phyloP scores from a whole-genome alignment of 2,329 filamentous ascomycete genomes.

The Exophiala xenobiotica region DNA sequence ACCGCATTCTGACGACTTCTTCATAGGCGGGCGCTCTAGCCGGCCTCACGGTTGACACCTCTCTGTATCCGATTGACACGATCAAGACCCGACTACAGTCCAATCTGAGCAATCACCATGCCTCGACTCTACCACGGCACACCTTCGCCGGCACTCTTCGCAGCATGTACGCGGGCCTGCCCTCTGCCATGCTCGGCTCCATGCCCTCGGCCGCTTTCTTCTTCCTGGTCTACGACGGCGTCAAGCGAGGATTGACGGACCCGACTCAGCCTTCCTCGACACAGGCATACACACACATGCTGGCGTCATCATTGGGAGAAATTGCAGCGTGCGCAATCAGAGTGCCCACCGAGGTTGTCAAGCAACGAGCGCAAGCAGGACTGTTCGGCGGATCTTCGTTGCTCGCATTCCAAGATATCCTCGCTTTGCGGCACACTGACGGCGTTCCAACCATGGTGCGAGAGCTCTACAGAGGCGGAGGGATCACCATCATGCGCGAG shows the following conservation, averaged over 20 bases:
- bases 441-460: slow-evolving; percentile 58
- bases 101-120: slow-evolving; percentile 66
- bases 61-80: slow-evolving; percentile 96
- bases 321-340: slow-evolving; percentile 87
- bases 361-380: slow-evolving; percentile 90
- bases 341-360: slow-evolving; percentile 94
- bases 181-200: slow-evolving; percentile 83
- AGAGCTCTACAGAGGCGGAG: slow-evolving; percentile 89
- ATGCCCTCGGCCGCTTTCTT: slow-evolving; percentile 94
- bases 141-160: slow-evolving; percentile 79
- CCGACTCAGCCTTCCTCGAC: slow-evolving; percentile 34
- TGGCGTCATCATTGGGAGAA: slow-evolving; percentile 82
- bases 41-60: slow-evolving; percentile 93
- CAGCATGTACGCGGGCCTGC: slow-evolving; percentile 90
- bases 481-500: slow-evolving; percentile 89
- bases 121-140: slow-evolving; percentile 30
- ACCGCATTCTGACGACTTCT: slow-evolving; percentile 9
- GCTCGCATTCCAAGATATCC: slow-evolving; percentile 68
- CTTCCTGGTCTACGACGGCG: slow-evolving; percentile 88
- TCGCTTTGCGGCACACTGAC: slow-evolving; percentile 46
- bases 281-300: slow-evolving; percentile 65
- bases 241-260: slow-evolving; percentile 55
- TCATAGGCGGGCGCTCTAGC: slow-evolving; percentile 78
- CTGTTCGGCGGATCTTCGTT: slow-evolving; percentile 71
- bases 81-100: slow-evolving; percentile 97